A percentile compares a stretch with the other conserved stretches of the same genome.
Evolutionary conservation across 2,329 filamentous ascomycete species (phyloP).

Genomic region (Purpureocillium takamizusanense): DNA sequence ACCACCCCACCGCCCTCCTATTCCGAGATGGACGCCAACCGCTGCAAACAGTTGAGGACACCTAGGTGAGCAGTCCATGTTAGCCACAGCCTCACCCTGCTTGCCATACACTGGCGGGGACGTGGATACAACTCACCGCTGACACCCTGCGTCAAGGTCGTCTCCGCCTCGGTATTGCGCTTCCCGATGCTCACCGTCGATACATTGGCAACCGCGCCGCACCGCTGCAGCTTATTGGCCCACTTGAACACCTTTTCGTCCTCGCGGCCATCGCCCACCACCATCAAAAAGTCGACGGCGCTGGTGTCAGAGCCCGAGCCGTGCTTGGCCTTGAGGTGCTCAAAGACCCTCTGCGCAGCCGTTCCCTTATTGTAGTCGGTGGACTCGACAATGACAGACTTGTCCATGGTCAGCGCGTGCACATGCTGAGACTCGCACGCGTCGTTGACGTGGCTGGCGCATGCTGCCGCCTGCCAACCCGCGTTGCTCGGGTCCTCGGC

Average conservation of each 20-base stretch:
- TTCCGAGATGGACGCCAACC: constrained; percentile 23
- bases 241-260: constrained; percentile 92
- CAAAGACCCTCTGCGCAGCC: constrained; percentile 67
- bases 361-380: constrained; percentile 82
- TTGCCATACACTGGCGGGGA: background rate
- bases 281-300: constrained; percentile 77
- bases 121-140: constrained; percentile 57
- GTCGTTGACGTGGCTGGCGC: constrained; percentile 91
- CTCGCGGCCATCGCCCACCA: constrained; percentile 83
- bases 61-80: constrained; percentile 17
- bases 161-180: constrained; percentile 78
- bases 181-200: constrained; percentile 80
- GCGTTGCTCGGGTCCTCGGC: constrained; percentile 71
- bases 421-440: constrained; percentile 77
- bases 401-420: constrained; percentile 72
- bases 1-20: background rate
- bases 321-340: constrained; percentile 38
- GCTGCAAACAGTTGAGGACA: constrained; percentile 33
- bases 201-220: constrained; percentile 55
- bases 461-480: constrained; percentile 74
- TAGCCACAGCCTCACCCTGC: background rate
- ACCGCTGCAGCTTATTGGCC: constrained; percentile 67
- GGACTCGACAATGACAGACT: constrained; percentile 76
- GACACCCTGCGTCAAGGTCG: constrained; percentile 82
- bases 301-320: constrained; percentile 15